phyloP scores from a whole-genome alignment of 352 stramenopile species.

The Pythium rishiriense region DNA sequence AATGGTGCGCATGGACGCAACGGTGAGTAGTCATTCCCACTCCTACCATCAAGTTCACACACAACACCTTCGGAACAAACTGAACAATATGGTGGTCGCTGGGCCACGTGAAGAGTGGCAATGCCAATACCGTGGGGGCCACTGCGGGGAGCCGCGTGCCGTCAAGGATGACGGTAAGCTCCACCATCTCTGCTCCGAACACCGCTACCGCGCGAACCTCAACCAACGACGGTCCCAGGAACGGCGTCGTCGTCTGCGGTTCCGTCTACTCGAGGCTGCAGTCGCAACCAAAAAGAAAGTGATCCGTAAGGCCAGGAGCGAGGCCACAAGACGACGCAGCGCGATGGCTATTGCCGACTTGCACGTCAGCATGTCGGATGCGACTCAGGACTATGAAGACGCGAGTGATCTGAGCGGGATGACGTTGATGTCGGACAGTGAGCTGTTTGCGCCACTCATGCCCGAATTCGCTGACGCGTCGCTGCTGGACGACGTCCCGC shows the following conservation, averaged over 20 bases:
- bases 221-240: slow-evolving; percentile 45
- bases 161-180: slow-evolving; percentile 55
- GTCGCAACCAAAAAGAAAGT: neutral
- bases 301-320: too few species aligned
- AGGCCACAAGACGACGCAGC: neutral
- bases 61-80: neutral
- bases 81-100: neutral
- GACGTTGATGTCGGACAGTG: slow-evolving; percentile 3
- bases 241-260: slow-evolving; percentile 31
- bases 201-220: slow-evolving; percentile 57
- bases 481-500: neutral
- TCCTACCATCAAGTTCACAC: neutral
- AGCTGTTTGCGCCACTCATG: slow-evolving; percentile 10
- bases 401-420: neutral
- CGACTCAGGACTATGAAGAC: neutral
- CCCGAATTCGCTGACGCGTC: neutral
- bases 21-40: neutral
- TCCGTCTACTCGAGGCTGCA: neutral
- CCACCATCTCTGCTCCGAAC: slow-evolving; percentile 62
- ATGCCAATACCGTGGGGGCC: slow-evolving; percentile 54
- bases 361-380: neutral
- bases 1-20: neutral
- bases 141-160: slow-evolving; percentile 46
- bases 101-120: slow-evolving; percentile 34
- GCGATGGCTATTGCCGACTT: too few species aligned